A percentile compares a stretch with the other conserved stretches of the same genome.
These are phyloP conservation scores for Fusarium torulosum DNA, from an alignment of 2,329 filamentous ascomycete species.

Conservation along the genomic window DNA sequence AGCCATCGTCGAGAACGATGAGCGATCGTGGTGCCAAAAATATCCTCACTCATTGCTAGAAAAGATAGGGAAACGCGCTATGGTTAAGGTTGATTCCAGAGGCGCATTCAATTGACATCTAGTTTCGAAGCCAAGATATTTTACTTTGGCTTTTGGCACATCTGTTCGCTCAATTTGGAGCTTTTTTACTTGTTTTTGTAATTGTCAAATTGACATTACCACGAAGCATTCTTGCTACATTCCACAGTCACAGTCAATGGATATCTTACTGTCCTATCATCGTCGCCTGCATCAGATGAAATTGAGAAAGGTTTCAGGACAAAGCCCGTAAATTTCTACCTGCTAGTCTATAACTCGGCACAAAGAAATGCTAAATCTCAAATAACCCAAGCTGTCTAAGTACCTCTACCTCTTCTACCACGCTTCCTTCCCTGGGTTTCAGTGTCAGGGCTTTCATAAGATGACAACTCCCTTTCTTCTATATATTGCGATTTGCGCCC, in stretches of 20 bases:
- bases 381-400: no score
- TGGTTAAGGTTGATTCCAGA: background rate
- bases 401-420: background rate
- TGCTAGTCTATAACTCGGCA: background rate
- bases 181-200: no score
- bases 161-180: no score
- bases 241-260: no score
- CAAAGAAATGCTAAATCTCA: background rate
- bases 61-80: background rate
- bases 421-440: background rate
- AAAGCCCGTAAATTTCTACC: background rate
- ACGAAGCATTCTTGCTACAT: no score
- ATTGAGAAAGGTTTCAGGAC: background rate
- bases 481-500: background rate
- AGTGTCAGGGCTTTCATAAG: background rate
- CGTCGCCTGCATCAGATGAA: background rate
- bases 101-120: background rate
- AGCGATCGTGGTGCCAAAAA: background rate
- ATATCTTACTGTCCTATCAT: background rate
- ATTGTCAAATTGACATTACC: no score
- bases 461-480: slow-evolving; percentile 5
- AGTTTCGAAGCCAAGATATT: background rate
- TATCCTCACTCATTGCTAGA: background rate
- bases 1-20: background rate
- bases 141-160: background rate